Conservation (phyloP, 768 basidiomycete species). For the Fistulinella prunicolor region DNA sequence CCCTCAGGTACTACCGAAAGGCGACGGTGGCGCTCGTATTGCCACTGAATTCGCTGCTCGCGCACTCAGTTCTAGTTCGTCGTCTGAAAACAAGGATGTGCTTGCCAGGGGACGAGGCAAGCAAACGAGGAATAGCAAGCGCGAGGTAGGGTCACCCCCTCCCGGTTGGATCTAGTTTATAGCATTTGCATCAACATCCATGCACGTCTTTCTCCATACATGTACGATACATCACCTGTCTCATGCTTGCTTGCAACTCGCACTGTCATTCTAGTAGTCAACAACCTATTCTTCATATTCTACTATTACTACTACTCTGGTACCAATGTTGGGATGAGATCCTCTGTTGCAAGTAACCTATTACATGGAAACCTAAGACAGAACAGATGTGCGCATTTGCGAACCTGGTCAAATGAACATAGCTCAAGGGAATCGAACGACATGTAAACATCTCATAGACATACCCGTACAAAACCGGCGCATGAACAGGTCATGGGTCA, state of each 20-base stretch:
- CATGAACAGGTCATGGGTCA: slow-evolving; percentile 30
- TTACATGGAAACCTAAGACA: slow-evolving; percentile 23
- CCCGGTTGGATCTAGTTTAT: slow-evolving; percentile 47
- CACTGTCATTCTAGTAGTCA: not conserved
- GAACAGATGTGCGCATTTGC: slow-evolving; percentile 14
- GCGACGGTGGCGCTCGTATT: not conserved
- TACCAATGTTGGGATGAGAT: slow-evolving; percentile 3
- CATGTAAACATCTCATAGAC: slow-evolving; percentile 26
- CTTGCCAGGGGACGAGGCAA: slow-evolving; percentile 15
- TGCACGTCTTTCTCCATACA: not conserved
- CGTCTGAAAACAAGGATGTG: slow-evolving; percentile 12
- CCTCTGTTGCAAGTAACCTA: slow-evolving; percentile 17
- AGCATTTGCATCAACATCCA: not conserved
- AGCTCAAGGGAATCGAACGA: slow-evolving; percentile 18
- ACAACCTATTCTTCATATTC: not conserved
- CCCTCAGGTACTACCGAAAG: slow-evolving; percentile 1
- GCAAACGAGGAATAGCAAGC: not conserved
- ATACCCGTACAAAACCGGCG: slow-evolving; percentile 28
- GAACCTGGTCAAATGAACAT: slow-evolving; percentile 11
- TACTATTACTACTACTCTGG: not conserved
- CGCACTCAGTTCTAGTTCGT: slow-evolving; percentile 8
- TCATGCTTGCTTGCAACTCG: not conserved
- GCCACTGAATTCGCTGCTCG: not conserved
- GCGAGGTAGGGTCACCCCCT: slow-evolving; percentile 25
- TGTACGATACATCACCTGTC: not conserved